A percentile compares a stretch with the other conserved stretches of the same genome.
These are phyloP conservation scores for Blastomyces gilchristii DNA, from an alignment of 2,329 filamentous ascomycete species.

Conservation along the genomic window DNA sequence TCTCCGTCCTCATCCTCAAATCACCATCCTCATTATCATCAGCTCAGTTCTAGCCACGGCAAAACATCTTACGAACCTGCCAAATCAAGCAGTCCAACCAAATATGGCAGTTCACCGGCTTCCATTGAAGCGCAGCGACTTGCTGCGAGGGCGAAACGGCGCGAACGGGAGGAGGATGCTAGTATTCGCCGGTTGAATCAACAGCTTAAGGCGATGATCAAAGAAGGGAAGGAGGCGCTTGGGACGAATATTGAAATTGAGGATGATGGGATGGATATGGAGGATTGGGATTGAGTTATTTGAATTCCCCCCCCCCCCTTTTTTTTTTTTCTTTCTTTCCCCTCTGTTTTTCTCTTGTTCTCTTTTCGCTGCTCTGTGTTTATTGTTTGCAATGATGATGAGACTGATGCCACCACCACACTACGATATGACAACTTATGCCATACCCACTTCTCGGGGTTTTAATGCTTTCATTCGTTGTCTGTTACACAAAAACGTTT, in stretches of 20 bases:
- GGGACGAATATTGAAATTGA: constrained; percentile 62
- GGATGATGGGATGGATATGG: constrained; percentile 32
- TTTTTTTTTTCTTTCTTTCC: neutral
- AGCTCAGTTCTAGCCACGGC: neutral
- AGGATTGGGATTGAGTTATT: constrained; percentile 22
- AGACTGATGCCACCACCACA: neutral
- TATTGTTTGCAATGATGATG: neutral
- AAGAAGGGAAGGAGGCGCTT: constrained; percentile 76
- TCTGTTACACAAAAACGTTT: neutral
- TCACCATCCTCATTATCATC: neutral
- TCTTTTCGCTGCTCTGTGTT: neutral
- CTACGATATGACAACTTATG: neutral
- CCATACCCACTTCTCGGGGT: too few species aligned
- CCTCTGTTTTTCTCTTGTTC: neutral
- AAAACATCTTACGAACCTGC: constrained; percentile 18
- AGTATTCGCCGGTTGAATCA: constrained; percentile 70
- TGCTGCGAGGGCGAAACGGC: constrained; percentile 58
- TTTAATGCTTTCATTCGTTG: neutral
- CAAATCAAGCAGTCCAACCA: constrained; percentile 20
- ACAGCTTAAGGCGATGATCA: constrained; percentile 74
- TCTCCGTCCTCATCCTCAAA: constrained; percentile 5
- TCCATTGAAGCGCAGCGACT: constrained; percentile 59
- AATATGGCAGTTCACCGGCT: constrained; percentile 24
- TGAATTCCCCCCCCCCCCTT: neutral
- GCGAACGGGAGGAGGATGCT: constrained; percentile 68